Base-by-base conservation (phyloP, 164 flowering plant genomes). In the Magnolia kwangsiensis region DNA sequence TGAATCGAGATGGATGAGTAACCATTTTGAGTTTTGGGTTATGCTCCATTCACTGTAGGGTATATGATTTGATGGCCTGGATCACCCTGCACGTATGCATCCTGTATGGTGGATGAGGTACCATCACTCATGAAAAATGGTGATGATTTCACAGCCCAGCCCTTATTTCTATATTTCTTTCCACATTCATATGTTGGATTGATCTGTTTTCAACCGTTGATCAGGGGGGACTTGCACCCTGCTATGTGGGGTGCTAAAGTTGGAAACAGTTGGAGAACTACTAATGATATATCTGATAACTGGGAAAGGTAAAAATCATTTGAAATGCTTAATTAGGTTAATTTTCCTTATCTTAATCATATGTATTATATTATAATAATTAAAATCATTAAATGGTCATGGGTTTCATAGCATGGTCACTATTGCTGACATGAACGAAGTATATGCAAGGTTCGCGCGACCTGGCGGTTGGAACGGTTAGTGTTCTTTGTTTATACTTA, bases 381-480 rank as follows among this genome's bases (percentile, higher is more conserved):
- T 71, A 55, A 9, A 58, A 45, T 31, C 37, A 13, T 71, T 21
- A 51, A 19, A n/a, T 59, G 24, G 75, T 72, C 65, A 50, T 1
- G 7, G 58, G 18, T 74, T 55, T 55, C 16, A 78, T 87, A 94
- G 97, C 78, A 88, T 94, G 96, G 51, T 86, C 1, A 85, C 92
- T 37, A 84, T 89, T 85, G 95, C 93, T 50, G 97, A 94, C 78
- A 72, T 81, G 86, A 95, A 95, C 75, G 95, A 95, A 72, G 75
- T 82, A 18, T 91, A 87, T 75, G 95, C 98, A 45, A 88, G 86
- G 0, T 69, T 51, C 81, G 98, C 98, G 49, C 83, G 94, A 78
- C 94, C 96, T 1, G 97, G 94, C 69, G 98, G 94, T 70, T 95
- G 98, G 98, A 95, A 95, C 80, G 98, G 98, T 94, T 69, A 74